Conservation (phyloP, 2,329 filamentous ascomycete genomes). For the Colletotrichum cereale region DNA sequence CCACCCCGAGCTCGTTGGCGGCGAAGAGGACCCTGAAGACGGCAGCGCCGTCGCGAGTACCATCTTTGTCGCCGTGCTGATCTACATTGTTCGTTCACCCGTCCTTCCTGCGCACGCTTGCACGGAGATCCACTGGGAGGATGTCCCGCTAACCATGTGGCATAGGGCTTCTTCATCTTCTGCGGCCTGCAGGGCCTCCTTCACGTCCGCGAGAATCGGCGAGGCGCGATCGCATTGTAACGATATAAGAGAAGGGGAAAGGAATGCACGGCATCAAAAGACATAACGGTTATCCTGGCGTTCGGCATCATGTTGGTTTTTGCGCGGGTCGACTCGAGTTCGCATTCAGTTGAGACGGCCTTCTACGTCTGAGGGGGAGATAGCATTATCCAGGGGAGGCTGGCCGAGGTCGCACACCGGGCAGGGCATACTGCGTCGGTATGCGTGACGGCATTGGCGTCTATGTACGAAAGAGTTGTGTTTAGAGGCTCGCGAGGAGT, state of each 20-base stretch:
- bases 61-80: conserved; percentile 87
- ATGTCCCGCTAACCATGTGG: not conserved
- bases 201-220: conserved; percentile 84
- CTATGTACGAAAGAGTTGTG: conserved; percentile 32
- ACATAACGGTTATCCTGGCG: conserved; percentile 39
- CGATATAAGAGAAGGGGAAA: conserved; percentile 23
- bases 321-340: conserved; percentile 11
- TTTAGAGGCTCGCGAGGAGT: conserved; percentile 20
- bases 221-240: conserved; percentile 84
- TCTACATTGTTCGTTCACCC: conserved; percentile 82
- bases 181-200: conserved; percentile 91
- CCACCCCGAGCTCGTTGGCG: conserved; percentile 87
- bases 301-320: conserved; percentile 38
- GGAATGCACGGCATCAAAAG: conserved; percentile 34
- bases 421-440: not conserved
- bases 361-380: not conserved
- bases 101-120: not conserved
- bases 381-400: conserved; percentile 1
- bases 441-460: not conserved
- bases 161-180: conserved; percentile 88
- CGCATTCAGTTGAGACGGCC: conserved; percentile 12
- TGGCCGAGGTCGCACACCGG: not conserved
- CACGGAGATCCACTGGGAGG: not conserved
- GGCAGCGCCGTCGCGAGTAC: conserved; percentile 84
- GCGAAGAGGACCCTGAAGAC: conserved; percentile 76